phyloP scores from a whole-genome alignment of 768 basidiomycete species.

The Suillus bovinus region DNA sequence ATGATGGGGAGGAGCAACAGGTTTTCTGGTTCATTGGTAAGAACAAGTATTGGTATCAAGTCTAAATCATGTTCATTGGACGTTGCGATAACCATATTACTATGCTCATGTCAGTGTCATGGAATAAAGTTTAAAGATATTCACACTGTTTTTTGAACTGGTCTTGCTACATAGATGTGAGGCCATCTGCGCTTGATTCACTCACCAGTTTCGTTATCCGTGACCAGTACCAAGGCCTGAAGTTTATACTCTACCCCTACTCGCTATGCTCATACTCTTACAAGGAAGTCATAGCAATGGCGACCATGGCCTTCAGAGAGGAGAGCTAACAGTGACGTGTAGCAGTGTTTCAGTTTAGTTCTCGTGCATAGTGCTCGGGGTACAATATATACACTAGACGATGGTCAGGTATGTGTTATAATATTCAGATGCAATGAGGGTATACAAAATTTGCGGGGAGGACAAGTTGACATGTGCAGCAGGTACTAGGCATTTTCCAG shows the following conservation, averaged over 20 bases:
- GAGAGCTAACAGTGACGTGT: not conserved
- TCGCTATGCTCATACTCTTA: not conserved
- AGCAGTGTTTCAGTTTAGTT: not conserved
- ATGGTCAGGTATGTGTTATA: not conserved
- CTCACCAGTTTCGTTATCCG: not conserved
- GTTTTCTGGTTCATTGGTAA: conserved; percentile 60
- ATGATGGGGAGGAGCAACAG: conserved; percentile 51
- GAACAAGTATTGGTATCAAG: conserved; percentile 66
- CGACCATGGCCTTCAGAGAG: not conserved
- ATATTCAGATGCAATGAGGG: conserved; percentile 1
- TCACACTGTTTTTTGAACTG: not conserved
- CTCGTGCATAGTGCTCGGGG: not conserved
- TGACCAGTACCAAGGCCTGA: not conserved
- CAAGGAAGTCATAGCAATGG: not conserved
- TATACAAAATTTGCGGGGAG: not conserved
- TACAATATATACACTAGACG: not conserved
- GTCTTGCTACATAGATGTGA: not conserved
- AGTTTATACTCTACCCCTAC: not conserved
- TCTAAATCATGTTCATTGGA: conserved; percentile 31
- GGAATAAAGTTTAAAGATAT: not conserved
- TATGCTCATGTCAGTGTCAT: not conserved
- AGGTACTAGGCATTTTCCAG: not conserved
- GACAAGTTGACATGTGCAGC: not conserved
- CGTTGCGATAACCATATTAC: not conserved
- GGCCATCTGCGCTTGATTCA: too few species aligned